phyloP scores from a whole-genome alignment of 192 early-diverging fungal genomes.

The Mortierella alpina region DNA sequence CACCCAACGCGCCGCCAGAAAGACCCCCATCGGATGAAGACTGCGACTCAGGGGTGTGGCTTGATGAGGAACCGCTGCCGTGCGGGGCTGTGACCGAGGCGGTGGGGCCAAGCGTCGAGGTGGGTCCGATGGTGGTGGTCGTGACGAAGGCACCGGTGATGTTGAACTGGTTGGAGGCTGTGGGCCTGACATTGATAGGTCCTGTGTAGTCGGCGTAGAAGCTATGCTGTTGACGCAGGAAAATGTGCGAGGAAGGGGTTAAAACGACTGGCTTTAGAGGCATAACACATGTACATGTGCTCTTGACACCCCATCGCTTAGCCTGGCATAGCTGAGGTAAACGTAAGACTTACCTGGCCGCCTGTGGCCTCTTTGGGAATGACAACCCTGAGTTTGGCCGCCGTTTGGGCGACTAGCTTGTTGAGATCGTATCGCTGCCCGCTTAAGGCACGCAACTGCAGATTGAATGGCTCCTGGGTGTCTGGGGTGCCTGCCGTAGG shows the following conservation, averaged over 20 bases:
- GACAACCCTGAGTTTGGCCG: background rate
- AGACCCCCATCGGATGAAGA: constrained; percentile 7
- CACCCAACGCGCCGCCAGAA: constrained; percentile 31
- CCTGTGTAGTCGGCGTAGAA: constrained; percentile 23
- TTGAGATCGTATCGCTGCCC: constrained; percentile 25
- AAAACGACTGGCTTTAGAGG: background rate
- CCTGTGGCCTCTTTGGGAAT: constrained; percentile 28
- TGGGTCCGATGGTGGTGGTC: background rate
- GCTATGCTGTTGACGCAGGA: constrained; percentile 19
- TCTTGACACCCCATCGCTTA: too few relatives aligned
- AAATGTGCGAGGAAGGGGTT: background rate
- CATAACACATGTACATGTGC: too few relatives aligned
- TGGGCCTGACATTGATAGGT: background rate
- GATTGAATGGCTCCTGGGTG: constrained; percentile 8
- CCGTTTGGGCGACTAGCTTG: background rate
- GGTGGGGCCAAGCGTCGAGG: background rate
- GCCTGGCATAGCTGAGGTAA: background rate
- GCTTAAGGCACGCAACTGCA: constrained; percentile 27
- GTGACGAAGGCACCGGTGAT: constrained; percentile 5
- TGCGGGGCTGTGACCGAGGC: background rate
- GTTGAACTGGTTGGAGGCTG: constrained; percentile 33
- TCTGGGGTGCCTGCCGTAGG: background rate
- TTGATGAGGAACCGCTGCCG: background rate
- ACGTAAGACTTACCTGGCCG: constrained; percentile 19
- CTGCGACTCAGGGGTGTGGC: background rate